Conservation (phyloP, 352 stramenopile species). For the Phytophthora ohioensis region DNA sequence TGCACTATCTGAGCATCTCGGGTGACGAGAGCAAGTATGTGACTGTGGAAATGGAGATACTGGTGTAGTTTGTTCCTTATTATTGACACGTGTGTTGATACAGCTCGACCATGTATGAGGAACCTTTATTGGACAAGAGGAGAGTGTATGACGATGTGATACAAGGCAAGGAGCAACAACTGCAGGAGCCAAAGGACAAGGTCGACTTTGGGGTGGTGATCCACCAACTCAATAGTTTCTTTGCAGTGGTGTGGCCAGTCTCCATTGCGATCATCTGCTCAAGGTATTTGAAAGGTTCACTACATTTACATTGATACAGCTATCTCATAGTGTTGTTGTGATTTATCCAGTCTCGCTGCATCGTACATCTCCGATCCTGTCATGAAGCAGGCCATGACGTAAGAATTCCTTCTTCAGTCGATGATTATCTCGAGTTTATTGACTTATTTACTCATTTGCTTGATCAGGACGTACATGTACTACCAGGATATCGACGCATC, state of each 20-base stretch:
- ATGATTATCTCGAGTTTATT: background rate
- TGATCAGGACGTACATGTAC: conserved; percentile 76
- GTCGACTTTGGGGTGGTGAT: conserved; percentile 48
- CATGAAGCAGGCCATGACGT: conserved; percentile 70
- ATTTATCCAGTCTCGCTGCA: conserved; percentile 50
- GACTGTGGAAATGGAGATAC: background rate
- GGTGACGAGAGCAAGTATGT: conserved; percentile 40
- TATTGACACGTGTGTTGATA: background rate
- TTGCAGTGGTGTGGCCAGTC: conserved; percentile 79
- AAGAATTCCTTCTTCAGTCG: conserved; percentile 13
- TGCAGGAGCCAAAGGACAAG: conserved; percentile 35
- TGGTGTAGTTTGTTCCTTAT: no score
- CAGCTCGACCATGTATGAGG: conserved; percentile 54
- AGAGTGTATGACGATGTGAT: conserved; percentile 1
- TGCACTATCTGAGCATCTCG: conserved; percentile 38
- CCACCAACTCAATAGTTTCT: conserved; percentile 80
- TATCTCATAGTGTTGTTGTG: background rate
- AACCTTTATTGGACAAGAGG: conserved; percentile 60
- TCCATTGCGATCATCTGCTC: conserved; percentile 75
- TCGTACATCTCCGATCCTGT: conserved; percentile 56
- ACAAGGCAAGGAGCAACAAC: conserved; percentile 20
- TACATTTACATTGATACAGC: background rate
- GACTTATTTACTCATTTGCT: background rate
- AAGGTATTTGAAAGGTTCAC: conserved; percentile 39
- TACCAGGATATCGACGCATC: conserved; percentile 78